Conservation (phyloP, 2,329 filamentous ascomycete genomes). For the Verticillium isaacii region DNA sequence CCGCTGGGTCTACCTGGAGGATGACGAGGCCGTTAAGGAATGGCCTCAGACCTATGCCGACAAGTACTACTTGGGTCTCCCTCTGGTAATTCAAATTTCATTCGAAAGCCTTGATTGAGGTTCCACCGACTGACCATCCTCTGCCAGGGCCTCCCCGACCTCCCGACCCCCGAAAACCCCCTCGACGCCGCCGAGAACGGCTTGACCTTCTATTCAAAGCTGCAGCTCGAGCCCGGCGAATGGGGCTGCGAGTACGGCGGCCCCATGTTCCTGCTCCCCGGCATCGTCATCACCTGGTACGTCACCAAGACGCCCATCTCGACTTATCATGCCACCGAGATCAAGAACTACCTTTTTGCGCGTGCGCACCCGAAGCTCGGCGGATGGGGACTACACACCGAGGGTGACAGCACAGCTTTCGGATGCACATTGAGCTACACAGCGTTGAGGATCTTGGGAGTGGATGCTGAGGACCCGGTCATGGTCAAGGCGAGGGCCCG, state of each 20-base stretch:
- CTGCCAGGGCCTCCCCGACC: conserved; percentile 64
- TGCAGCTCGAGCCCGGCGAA: conserved; percentile 84
- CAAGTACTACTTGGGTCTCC: conserved; percentile 78
- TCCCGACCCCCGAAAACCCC: conserved; percentile 66
- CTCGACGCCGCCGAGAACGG: conserved; percentile 78
- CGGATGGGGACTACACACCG: conserved; percentile 96
- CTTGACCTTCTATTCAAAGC: conserved; percentile 79
- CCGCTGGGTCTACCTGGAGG: conserved; percentile 88
- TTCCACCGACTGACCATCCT: conserved; percentile 2
- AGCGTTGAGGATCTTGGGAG: conserved; percentile 73
- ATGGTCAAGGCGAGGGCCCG: conserved; percentile 81
- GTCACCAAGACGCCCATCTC: conserved; percentile 85
- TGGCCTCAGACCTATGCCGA: conserved; percentile 92
- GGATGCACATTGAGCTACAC: conserved; percentile 89
- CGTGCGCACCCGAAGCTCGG: conserved; percentile 82
- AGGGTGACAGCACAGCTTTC: conserved; percentile 87
- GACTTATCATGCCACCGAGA: conserved; percentile 74
- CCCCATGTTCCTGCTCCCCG: conserved; percentile 90
- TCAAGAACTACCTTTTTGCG: conserved; percentile 87
- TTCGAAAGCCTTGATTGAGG: not conserved
- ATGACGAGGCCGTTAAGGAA: conserved; percentile 61
- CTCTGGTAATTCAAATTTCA: conserved; percentile 52
- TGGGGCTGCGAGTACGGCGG: conserved; percentile 98
- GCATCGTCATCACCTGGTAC: conserved; percentile 81
- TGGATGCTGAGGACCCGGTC: conserved; percentile 74